phyloP scores from a whole-genome alignment of 2,329 filamentous ascomycete genomes.

The Hymenoscyphus scutula region DNA sequence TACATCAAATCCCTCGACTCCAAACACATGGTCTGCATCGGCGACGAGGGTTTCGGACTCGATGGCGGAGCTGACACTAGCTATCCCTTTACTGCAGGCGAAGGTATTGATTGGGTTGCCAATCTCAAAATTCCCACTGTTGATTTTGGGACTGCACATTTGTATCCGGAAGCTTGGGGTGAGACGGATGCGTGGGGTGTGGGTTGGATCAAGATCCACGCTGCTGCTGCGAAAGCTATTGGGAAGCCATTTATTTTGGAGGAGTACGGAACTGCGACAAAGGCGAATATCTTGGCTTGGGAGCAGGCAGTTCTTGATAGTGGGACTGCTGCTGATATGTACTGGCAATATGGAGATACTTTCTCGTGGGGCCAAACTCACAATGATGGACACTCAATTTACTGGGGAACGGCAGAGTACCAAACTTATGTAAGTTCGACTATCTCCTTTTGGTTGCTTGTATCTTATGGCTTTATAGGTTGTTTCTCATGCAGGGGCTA shows the following conservation, averaged over 20 bases:
- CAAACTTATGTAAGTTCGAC: constrained; percentile 16
- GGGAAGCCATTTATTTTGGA: constrained; percentile 43
- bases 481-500: constrained; percentile 26
- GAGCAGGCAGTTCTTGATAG: constrained; percentile 26
- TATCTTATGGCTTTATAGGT: constrained; percentile 19
- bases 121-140: constrained; percentile 47
- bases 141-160: constrained; percentile 53
- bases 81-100: constrained; percentile 43
- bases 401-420: background rate
- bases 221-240: constrained; percentile 36
- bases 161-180: constrained; percentile 48
- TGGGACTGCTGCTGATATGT: constrained; percentile 32
- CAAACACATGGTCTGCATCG: constrained; percentile 60
- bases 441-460: background rate
- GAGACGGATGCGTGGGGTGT: constrained; percentile 42
- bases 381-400: constrained; percentile 4
- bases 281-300: constrained; percentile 20
- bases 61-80: constrained; percentile 21
- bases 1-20: constrained; percentile 65
- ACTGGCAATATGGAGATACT: constrained; percentile 35
- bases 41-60: constrained; percentile 57
- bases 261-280: constrained; percentile 39
- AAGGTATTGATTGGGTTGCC: constrained; percentile 47
- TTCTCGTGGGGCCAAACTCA: background rate
- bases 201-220: constrained; percentile 48